A percentile compares a stretch with the other conserved stretches of the same genome.
Evolutionary conservation across 2,329 filamentous ascomycete species (phyloP).

Genomic region (Calcarisporium arbuscula): DNA sequence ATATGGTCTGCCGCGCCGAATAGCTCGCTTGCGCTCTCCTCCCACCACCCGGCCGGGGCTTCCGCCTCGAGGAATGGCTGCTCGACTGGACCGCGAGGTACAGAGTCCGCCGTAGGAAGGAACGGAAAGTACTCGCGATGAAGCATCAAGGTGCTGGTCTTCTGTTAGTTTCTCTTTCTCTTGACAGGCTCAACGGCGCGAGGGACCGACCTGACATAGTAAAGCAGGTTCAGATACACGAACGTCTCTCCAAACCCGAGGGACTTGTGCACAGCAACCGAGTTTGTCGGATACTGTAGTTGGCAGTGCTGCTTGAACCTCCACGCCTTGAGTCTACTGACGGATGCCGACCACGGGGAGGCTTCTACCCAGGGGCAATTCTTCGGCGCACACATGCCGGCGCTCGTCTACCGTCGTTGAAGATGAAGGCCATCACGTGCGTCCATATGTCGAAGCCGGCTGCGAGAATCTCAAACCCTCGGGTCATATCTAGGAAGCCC

Average conservation of each 20-base stretch:
- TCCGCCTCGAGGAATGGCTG: conserved; percentile 30
- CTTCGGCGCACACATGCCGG: conserved; percentile 28
- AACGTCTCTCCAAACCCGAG: conserved; percentile 34
- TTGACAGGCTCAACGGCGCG: no score
- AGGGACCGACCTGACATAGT: conserved; percentile 31
- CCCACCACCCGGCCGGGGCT: conserved; percentile 33
- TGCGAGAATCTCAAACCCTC: conserved; percentile 28
- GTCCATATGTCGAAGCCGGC: conserved; percentile 38
- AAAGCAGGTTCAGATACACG: conserved; percentile 35
- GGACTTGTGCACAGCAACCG: conserved; percentile 31
- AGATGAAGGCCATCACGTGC: conserved; percentile 32
- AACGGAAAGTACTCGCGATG: conserved; percentile 39
- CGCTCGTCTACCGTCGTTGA: conserved; percentile 34
- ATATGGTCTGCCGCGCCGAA: conserved; percentile 31
- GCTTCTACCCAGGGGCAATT: conserved; percentile 33
- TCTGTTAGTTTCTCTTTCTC: no score
- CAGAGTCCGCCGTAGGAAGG: conserved; percentile 26
- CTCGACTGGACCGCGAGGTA: conserved; percentile 32
- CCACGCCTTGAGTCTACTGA: conserved; percentile 26
- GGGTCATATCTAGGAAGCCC: conserved; percentile 18
- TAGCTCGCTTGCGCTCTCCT: conserved; percentile 27
- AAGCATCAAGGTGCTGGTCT: conserved; percentile 36
- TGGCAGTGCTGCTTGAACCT: conserved; percentile 26
- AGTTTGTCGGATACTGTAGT: conserved; percentile 28
- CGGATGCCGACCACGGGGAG: conserved; percentile 26